Percentiles rank a stretch among this genome's conserved stretches.
Conservation (phyloP, 495 filamentous ascomycete genomes). For the Hypoxylon trugodes region DNA sequence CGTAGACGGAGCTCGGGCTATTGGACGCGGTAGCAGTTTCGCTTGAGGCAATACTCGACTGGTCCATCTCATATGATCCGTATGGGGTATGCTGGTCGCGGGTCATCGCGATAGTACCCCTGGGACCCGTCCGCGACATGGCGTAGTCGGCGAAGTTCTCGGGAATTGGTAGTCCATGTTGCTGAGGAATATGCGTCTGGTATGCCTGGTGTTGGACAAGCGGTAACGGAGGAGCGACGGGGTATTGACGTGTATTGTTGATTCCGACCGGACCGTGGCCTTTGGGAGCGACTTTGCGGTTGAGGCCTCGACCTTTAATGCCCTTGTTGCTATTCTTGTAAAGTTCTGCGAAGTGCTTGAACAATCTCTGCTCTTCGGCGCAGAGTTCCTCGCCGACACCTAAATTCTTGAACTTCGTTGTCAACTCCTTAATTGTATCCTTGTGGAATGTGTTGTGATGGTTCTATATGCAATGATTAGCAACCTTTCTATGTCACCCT, state of each 20-base stretch:
- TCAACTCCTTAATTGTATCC: conserved; percentile 74
- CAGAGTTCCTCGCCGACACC: conserved; percentile 68
- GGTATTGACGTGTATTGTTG: too few species aligned
- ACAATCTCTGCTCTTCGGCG: conserved; percentile 77
- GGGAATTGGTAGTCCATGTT: conserved; percentile 26
- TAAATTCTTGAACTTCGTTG: conserved; percentile 73
- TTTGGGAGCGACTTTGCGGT: conserved; percentile 63
- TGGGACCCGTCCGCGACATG: conserved; percentile 20
- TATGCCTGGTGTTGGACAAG: conserved; percentile 34
- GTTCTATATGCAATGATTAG: conserved; percentile 61
- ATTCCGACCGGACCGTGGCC: conserved; percentile 11
- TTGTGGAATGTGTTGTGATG: conserved; percentile 95
- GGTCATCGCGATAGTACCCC: conserved; percentile 21
- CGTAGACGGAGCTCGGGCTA: conserved; percentile 52
- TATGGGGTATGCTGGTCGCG: conserved; percentile 46
- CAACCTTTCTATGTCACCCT: not conserved
- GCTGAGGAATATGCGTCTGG: conserved; percentile 31
- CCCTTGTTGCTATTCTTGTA: conserved; percentile 97
- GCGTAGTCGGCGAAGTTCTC: conserved; percentile 23
- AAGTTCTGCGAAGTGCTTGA: conserved; percentile 83
- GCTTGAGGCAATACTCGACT: conserved; percentile 50
- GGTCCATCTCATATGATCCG: conserved; percentile 58
- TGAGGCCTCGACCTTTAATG: conserved; percentile 91
- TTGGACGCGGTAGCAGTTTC: conserved; percentile 41
- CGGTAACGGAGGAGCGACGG: too few species aligned